Evolutionary conservation across 768 basidiomycete species (phyloP).

Genomic region (Suillus variegatus): DNA sequence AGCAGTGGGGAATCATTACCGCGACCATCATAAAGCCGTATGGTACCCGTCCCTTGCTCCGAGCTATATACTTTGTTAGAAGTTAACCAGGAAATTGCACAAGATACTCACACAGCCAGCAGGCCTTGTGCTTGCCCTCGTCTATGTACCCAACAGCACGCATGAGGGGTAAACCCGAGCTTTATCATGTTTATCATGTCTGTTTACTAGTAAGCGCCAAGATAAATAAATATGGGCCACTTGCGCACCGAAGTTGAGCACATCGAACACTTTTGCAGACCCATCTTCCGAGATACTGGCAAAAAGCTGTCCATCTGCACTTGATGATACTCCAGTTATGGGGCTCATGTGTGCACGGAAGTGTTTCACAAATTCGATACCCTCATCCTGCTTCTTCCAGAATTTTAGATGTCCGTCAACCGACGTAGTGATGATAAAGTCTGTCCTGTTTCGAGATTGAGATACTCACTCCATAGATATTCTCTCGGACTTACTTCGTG

Average conservation of each 20-base stretch:
- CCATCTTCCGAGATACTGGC: constrained; percentile 93
- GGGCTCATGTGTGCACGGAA: constrained; percentile 90
- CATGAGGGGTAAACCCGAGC: constrained; percentile 79
- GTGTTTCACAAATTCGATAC: constrained; percentile 98
- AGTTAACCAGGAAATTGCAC: constrained; percentile 9
- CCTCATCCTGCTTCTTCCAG: constrained; percentile 98
- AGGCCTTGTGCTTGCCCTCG: constrained; percentile 86
- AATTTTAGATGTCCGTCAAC: constrained; percentile 94
- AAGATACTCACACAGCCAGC: constrained; percentile 74
- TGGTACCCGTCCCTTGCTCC: constrained; percentile 70
- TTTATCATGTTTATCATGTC: constrained; percentile 99
- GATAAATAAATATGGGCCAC: constrained; percentile 3
- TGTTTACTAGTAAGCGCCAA: constrained; percentile 30
- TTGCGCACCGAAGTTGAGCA: constrained; percentile 90
- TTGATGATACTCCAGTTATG: constrained; percentile 78
- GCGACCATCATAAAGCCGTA: constrained; percentile 91
- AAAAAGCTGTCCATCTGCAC: constrained; percentile 89
- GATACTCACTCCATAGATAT: neutral
- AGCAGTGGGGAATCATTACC: constrained; percentile 80
- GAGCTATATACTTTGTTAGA: constrained; percentile 52
- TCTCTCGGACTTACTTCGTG: constrained; percentile 64
- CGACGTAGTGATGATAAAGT: constrained; percentile 93
- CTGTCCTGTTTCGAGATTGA: constrained; percentile 59
- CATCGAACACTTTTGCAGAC: constrained; percentile 94
- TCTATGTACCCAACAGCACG: constrained; percentile 95